Evolutionary conservation across 805 yeast species (phyloP).

Genomic region (Pichia cephalocereana): DNA sequence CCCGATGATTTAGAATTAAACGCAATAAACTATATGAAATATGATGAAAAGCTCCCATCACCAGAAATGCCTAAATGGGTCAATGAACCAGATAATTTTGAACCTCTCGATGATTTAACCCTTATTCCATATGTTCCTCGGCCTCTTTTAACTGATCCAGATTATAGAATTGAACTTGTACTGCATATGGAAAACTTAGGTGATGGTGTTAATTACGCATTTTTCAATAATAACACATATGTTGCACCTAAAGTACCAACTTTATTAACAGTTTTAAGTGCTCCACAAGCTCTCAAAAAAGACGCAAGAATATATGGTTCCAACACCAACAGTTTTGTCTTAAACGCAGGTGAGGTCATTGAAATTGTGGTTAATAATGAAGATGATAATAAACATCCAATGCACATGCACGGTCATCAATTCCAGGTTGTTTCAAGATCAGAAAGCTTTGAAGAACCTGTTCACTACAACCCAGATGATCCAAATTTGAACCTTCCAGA

Average conservation of each 20-base stretch:
- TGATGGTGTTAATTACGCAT: conserved; percentile 69
- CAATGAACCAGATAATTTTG: conserved; percentile 19
- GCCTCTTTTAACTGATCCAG: conserved; percentile 48
- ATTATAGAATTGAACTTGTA: conserved; percentile 48
- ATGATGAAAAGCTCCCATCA: conserved; percentile 29
- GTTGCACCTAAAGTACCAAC: conserved; percentile 66
- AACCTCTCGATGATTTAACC: conserved; percentile 38
- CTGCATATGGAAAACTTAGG: conserved; percentile 61
- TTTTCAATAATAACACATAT: conserved; percentile 60
- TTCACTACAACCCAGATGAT: conserved; percentile 36
- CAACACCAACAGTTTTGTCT: conserved; percentile 53
- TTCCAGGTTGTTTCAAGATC: conserved; percentile 77
- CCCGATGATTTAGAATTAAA: conserved; percentile 50
- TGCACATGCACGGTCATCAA: conserved; percentile 89
- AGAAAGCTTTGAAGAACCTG: conserved; percentile 44
- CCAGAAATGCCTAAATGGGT: conserved; percentile 12
- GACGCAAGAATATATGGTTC: conserved; percentile 64
- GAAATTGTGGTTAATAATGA: conserved; percentile 72
- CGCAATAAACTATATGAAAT: conserved; percentile 47
- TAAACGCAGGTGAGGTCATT: conserved; percentile 53
- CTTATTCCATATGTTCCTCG: conserved; percentile 32
- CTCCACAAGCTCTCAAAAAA: conserved; percentile 44
- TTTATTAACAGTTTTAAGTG: conserved; percentile 49
- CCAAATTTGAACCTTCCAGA: conserved; percentile 39
- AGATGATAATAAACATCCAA: conserved; percentile 90